Evolutionary conservation across 768 basidiomycete species (phyloP).

Genomic region (Hirschioporus abietinus): DNA sequence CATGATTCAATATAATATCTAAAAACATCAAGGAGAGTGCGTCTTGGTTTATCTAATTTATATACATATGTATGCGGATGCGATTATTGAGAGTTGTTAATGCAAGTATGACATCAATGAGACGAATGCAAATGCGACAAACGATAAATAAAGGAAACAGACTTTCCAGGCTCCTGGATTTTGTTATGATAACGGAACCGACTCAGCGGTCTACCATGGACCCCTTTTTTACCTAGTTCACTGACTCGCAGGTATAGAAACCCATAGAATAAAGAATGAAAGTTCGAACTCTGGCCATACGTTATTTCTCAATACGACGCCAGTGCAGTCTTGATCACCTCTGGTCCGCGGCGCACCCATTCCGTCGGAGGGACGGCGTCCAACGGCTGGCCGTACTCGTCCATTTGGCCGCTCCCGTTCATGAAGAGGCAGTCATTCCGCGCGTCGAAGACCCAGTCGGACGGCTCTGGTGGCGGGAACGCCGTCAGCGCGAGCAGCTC

Average conservation of each 20-base stretch:
- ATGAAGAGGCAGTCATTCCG: constrained; percentile 56
- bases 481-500: constrained; percentile 62
- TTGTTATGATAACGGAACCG: background rate
- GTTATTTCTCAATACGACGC: constrained; percentile 5
- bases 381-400: constrained; percentile 29
- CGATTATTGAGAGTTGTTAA: background rate
- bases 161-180: background rate
- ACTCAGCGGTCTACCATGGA: background rate
- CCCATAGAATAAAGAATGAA: background rate
- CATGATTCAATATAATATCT: too few relatives aligned
- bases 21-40: background rate
- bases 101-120: background rate
- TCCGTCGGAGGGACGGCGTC: constrained; percentile 38
- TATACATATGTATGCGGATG: background rate
- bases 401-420: constrained; percentile 16
- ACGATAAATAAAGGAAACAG: background rate
- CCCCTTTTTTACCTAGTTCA: background rate
- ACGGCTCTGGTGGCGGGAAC: constrained; percentile 51
- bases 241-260: background rate
- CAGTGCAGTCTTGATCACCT: constrained; percentile 35
- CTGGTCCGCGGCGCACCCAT: constrained; percentile 49
- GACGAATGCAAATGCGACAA: background rate
- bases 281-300: background rate
- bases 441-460: constrained; percentile 53
- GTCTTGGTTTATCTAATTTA: background rate